Base-by-base conservation (phyloP, 2,329 filamentous ascomycete genomes). In the Sporothrix sp. region DNA sequence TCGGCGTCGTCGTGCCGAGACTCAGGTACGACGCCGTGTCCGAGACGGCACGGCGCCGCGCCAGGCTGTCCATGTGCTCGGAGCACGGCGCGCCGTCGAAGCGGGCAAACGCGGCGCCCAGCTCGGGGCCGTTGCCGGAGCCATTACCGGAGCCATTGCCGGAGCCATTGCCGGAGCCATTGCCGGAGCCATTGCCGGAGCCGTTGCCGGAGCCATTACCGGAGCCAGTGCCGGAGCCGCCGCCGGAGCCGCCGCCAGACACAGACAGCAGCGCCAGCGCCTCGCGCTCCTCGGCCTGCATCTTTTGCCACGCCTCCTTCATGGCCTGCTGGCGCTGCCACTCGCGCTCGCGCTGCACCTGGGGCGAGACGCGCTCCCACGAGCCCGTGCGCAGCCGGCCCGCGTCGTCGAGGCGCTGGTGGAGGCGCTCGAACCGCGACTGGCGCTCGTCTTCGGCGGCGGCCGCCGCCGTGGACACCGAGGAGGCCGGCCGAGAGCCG, bases 341-440 rank as follows among this genome's bases (percentile, higher is more conserved):
- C 27, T 23, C 38, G 3, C 38, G 48, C 13, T 46, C 32, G 25
- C 21, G 32, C 38, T 44, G 35, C 30, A 50, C 25, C n/a, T 30
- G 16, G 20, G 54, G 54, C 28, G 52, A 54, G 10, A 54, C 13
- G 11, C 54, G 54, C 23, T 52, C 50, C 48, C 50, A 56, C 7
- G 52, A 56, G 2, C 51, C 44, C 7, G 48, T 23, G 11, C 54
- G 44, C 0, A 43, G 11, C 6, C 23, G 33, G 28, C 51, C 54
- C 10, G 21, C 18, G 27, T 55, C 52, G 39, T 56, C 54, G 4
- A 32, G 44, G 16, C 44, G 39, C 28, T 35, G 21, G 21, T 48
- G 44, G 11, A 35, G 11, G 5, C 32, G 39, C 9, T 44, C 44
- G 7, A 20, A 36, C 28, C 25, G 35, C 7, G 47, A 36, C 13